A percentile compares a stretch with the other conserved stretches of the same genome.
phyloP scores from a whole-genome alignment of 148 eudicot genomes.

The Rhododendron henanense region DNA sequence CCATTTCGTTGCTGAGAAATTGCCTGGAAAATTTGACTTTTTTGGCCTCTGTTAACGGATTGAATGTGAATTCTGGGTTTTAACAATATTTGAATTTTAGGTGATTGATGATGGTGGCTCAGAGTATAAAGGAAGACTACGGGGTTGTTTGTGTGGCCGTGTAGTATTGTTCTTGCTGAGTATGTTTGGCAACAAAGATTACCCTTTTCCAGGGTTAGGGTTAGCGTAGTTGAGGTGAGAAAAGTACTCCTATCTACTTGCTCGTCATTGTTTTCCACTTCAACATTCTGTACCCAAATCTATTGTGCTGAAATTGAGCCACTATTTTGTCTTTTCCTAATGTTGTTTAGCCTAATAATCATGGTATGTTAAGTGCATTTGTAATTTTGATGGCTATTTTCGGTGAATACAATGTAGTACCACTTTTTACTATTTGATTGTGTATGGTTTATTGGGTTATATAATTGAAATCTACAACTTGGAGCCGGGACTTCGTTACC shows the following conservation, averaged over 20 bases:
- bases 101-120: neutral
- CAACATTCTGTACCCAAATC: neutral
- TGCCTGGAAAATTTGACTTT: neutral
- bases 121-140: slow-evolving; percentile 84
- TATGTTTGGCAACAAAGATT: slow-evolving; percentile 82
- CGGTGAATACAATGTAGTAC: neutral
- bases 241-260: neutral
- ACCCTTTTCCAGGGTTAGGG: slow-evolving; percentile 47
- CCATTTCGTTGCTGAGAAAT: slow-evolving; percentile 1
- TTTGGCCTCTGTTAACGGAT: neutral
- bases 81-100: too few relatives aligned
- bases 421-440: neutral
- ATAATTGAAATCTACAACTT: slow-evolving; percentile 38
- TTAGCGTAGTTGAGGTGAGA: slow-evolving; percentile 67
- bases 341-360: too few relatives aligned
- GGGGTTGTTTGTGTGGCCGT: slow-evolving; percentile 94
- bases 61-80: too few relatives aligned
- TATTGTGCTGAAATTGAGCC: neutral
- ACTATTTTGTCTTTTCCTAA: too few relatives aligned
- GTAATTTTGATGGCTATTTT: too few relatives aligned
- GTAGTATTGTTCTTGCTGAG: slow-evolving; percentile 76
- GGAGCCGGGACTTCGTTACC: slow-evolving; percentile 98
- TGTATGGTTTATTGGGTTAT: neutral
- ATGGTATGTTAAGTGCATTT: neutral
- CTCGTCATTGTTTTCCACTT: neutral